These are phyloP conservation scores for Vaccinium darrowii DNA, from an alignment of 148 eudicot species.

Conservation along the genomic window DNA sequence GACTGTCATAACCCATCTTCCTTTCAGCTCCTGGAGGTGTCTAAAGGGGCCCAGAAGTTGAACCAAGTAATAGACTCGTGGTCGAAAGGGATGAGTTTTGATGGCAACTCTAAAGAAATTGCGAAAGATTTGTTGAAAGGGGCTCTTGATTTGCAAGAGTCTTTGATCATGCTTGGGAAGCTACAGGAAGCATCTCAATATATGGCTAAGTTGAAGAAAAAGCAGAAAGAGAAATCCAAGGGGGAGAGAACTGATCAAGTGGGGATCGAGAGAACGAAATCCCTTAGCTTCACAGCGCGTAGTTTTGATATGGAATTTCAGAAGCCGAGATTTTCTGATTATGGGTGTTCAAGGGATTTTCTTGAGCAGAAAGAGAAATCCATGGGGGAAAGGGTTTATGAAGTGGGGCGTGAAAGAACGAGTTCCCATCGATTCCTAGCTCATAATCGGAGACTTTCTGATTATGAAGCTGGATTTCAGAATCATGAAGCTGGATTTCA, in stretches of 20 bases:
- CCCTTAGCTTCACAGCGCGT: conserved; percentile 25
- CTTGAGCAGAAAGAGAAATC: conserved; percentile 54
- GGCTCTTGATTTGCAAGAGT: conserved; percentile 73
- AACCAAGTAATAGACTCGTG: conserved; percentile 21
- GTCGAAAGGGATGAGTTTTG: conserved; percentile 33
- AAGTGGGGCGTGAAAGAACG: conserved; percentile 25
- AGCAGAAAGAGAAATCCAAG: conserved; percentile 37
- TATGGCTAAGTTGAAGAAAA: conserved; percentile 38
- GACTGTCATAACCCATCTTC: conserved; percentile 30
- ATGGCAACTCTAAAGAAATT: conserved; percentile 34
- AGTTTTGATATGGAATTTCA: conserved; percentile 27
- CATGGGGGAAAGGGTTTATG: conserved; percentile 38
- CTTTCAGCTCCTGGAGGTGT: conserved; percentile 15
- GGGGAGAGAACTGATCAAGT: conserved; percentile 27
- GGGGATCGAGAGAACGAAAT: conserved; percentile 28
- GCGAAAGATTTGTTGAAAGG: conserved; percentile 74
- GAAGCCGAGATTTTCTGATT: conserved; percentile 41
- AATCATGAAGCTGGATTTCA: conserved; percentile 29
- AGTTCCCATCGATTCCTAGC: conserved; percentile 30
- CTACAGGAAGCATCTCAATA: conserved; percentile 54
- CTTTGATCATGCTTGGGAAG: conserved; percentile 61
- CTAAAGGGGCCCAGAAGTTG: conserved; percentile 14
- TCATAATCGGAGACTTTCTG: conserved; percentile 12
- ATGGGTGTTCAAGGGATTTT: conserved; percentile 51
- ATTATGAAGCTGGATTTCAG: conserved; percentile 22